Base-by-base conservation (phyloP, 495 filamentous ascomycete species). In the Penicillium steckii region DNA sequence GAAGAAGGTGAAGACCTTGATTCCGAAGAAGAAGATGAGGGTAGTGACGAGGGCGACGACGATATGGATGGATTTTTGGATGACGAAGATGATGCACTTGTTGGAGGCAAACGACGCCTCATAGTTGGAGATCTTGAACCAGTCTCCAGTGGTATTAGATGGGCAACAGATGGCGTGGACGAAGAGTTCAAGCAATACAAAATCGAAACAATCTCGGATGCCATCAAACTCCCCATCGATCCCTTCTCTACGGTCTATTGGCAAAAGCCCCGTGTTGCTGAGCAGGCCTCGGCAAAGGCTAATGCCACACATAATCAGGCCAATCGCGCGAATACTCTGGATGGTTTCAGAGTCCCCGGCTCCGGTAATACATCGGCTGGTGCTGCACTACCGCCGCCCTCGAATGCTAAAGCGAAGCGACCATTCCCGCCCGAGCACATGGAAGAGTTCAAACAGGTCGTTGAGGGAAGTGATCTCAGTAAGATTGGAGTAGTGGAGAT, bases 221-320 rank as follows among this genome's bases (percentile, higher is more conserved):
- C 66, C 8, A 69, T 77, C 8, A 65, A 52, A 18, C 69, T 75
- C 17, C 79, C 83, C 29, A 95, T 99, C 59, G 84, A 99, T 53
- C 94, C 94, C 0, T 95, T 91, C 61, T 91, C 89, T 0, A 84
- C 80, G 1, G 67, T 68, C 3, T 97, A 97, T 71, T 97, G 94
- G 94, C 76, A 73, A 13, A 74, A 68, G 30, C 77, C 59, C 48
- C 50, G 35, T 10, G 30, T 53, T 8, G 46, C 53, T 10, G 64
- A 69, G 8, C 50, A 41, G 27, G 30, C 37, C 18, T 22, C 38
- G 8, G 35, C 30, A 30, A 25, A 32, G 19, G 38, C 8, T 18
- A 24, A 38, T 17, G 9, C 21, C 8, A 19, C 46, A 15, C 48
- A 7, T 50, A 48, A 23, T 18, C 52, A 8, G 22, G 13, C 42